Base-by-base conservation (phyloP, 2,329 filamentous ascomycete genomes). In the Ramichloridium luteum region DNA sequence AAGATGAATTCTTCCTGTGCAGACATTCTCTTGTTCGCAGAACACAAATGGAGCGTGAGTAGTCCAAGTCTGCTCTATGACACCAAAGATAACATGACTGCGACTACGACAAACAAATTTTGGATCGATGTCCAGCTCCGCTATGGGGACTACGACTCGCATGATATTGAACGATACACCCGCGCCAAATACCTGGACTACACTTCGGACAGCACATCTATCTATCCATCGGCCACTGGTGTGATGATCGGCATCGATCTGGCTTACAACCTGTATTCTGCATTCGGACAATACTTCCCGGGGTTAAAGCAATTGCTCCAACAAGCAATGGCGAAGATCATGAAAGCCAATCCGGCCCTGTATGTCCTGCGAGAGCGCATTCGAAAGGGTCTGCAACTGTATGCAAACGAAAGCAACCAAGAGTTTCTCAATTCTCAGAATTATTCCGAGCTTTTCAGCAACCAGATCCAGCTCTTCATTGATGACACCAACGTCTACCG, bases 1-100 rank as follows among this genome's bases (percentile, higher is more conserved):
- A 98, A 98, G 74, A 98, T 98, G 90, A 98, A 98, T 68, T 94
- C 86, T 50, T 96, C 88, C 36, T 96, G 90, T 51, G 90, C 92
- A 4, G 90, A 98, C 57, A 94, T 98, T 41, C 69, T 96, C 33
- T 72, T 98, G 6, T 98, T 98, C 53, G 88, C 90, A 22, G 93
- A 81, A 43, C 90, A 96, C 64, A 98, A 96, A 58, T 98, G 92
- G 92, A 96, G 93, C 41, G 86, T 98, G 31, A 94, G 86, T 0
- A 71, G 83, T 3, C 92, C 90, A 2, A 96, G 88, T 3, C 72
- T 93, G 47, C 65, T 98, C 3, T 93, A 92, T 53, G 90, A 98
- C 48, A 94, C 84, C 31, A 96, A 96, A 64, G 90, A 98, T 54
- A 75, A 80, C 12, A 93, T 96, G 53, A 88, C 92, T 52, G 69